Conservation (phyloP, 2,329 filamentous ascomycete genomes). For the Colletotrichum viniferum region DNA sequence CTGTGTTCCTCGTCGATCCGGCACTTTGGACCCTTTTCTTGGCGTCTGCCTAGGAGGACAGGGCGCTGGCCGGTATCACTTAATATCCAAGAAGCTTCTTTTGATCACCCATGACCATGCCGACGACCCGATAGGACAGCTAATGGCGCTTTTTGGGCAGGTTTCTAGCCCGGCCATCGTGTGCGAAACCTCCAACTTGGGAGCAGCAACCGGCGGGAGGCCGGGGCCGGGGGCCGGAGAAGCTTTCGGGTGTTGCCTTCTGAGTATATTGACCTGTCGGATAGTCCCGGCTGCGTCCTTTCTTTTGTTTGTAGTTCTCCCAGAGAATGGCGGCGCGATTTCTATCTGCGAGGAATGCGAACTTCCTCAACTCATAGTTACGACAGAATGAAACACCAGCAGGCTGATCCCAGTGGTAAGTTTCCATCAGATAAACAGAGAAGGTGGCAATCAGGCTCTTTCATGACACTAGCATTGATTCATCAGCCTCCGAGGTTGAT, state of each 20-base stretch:
- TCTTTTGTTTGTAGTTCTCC: not conserved
- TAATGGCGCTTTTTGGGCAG: not conserved
- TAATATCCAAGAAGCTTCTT: not conserved
- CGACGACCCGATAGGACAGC: not conserved
- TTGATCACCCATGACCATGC: not conserved
- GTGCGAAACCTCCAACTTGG: not conserved
- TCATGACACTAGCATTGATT: slow-evolving; percentile 20
- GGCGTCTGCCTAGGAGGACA: not conserved
- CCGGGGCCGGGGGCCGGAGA: not conserved
- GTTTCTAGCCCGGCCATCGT: not conserved
- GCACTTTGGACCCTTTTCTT: not conserved
- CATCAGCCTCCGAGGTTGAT: slow-evolving; percentile 17
- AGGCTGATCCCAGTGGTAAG: not conserved
- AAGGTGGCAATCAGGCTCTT: not conserved
- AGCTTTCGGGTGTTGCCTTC: not conserved
- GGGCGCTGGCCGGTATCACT: not conserved
- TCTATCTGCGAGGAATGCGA: not conserved
- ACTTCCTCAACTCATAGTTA: not conserved
- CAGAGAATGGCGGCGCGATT: not conserved
- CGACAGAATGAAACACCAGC: not conserved
- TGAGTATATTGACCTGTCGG: not conserved
- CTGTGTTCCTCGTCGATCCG: not conserved
- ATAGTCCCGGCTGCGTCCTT: not conserved
- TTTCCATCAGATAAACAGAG: not conserved
- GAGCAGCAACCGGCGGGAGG: not conserved